A percentile compares a stretch with the other conserved stretches of the same genome.
Conservation (phyloP, 2,329 filamentous ascomycete genomes). For the Gremmenia infestans region DNA sequence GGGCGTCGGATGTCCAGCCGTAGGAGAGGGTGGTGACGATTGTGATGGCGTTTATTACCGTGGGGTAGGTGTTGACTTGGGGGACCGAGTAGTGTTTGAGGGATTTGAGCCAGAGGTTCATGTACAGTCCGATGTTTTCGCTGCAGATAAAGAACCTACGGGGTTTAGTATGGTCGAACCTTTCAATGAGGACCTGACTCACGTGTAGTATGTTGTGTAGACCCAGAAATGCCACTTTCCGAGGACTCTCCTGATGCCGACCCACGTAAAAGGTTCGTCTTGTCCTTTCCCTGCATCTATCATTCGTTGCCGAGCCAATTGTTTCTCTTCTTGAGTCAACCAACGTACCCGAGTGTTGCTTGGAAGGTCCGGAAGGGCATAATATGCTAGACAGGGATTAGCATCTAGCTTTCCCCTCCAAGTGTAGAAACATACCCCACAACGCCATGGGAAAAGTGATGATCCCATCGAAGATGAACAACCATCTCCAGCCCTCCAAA, state of each 20-base stretch:
- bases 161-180: neutral
- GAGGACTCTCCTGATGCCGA: slow-evolving; percentile 26
- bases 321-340: slow-evolving; percentile 12
- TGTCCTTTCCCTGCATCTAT: slow-evolving; percentile 15
- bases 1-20: slow-evolving; percentile 27
- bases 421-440: slow-evolving; percentile 16
- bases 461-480: slow-evolving; percentile 34
- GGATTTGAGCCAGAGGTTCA: slow-evolving; percentile 24
- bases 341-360: slow-evolving; percentile 18
- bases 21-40: slow-evolving; percentile 27
- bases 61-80: slow-evolving; percentile 31
- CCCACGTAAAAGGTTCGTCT: slow-evolving; percentile 20
- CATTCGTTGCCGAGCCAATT: slow-evolving; percentile 15
- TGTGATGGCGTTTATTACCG: slow-evolving; percentile 26
- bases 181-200: neutral
- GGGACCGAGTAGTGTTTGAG: slow-evolving; percentile 25
- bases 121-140: slow-evolving; percentile 25
- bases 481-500: slow-evolving; percentile 39
- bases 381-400: slow-evolving; percentile 7
- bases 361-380: slow-evolving; percentile 19
- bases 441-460: slow-evolving; percentile 28
- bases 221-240: slow-evolving; percentile 33
- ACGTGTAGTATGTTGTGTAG: slow-evolving; percentile 29
- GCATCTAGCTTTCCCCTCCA: neutral
- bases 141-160: slow-evolving; percentile 27